Percentiles rank a stretch among this genome's conserved stretches.
phyloP scores from a whole-genome alignment of 2,329 filamentous ascomycete genomes.

The Ophiobolus disseminans region DNA sequence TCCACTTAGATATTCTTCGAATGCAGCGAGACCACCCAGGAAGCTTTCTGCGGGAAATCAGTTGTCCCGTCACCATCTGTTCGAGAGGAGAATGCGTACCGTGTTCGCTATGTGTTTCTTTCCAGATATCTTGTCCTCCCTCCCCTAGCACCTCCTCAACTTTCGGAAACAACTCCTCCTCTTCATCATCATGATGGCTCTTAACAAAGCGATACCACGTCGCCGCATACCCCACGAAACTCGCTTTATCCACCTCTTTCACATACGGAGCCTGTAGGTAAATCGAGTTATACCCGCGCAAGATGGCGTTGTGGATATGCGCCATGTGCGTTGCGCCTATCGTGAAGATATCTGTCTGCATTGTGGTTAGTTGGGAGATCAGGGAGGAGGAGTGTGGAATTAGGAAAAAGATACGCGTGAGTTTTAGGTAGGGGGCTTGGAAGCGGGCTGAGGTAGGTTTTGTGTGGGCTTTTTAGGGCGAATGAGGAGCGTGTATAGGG shows the following conservation, averaged over 20 bases:
- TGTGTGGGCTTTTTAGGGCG: too few relatives aligned
- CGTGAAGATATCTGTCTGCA: conserved; percentile 43
- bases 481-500: too few relatives aligned
- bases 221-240: conserved; percentile 46
- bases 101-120: conserved; percentile 43
- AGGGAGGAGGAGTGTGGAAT: too few relatives aligned
- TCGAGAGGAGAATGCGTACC: conserved; percentile 31
- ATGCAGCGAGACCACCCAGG: conserved; percentile 31
- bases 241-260: conserved; percentile 36
- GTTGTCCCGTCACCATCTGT: too few relatives aligned
- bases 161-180: conserved; percentile 44
- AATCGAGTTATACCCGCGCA: conserved; percentile 52
- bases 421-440: too few relatives aligned
- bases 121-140: conserved; percentile 33
- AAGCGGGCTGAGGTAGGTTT: too few relatives aligned
- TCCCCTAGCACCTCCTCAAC: conserved; percentile 38
- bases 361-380: too few relatives aligned
- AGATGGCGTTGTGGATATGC: conserved; percentile 50
- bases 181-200: conserved; percentile 48
- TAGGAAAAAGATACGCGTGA: too few relatives aligned
- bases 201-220: conserved; percentile 47
- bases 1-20: conserved; percentile 31
- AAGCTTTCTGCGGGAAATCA: conserved; percentile 30
- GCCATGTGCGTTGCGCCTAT: conserved; percentile 48
- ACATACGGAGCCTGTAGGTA: conserved; percentile 49